Evolutionary conservation across 2,329 filamentous ascomycete species (phyloP), one percentile per base, ranked within the genome.

Genomic region (Ascochyta lentis): DNA sequence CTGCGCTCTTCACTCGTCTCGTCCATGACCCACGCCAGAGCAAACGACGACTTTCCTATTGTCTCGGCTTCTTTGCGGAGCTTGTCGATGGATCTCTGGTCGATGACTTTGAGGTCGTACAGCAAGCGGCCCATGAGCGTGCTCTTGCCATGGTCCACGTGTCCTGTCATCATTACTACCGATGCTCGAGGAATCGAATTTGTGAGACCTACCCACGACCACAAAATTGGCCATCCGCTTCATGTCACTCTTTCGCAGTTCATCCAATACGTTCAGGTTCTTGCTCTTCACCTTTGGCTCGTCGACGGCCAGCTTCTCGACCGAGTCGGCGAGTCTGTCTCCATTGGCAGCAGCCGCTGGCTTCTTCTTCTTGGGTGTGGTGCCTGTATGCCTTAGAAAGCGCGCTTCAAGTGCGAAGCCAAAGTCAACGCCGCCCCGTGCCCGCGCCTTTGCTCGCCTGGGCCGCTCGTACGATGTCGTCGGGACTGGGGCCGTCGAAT

Each of bases 61-160:
- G 88, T 91, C 66, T 96, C 89, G 0, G 95, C 94, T 77, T 97
- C 93, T 73, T 89, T 90, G 19, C 88, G 86, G 66, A 96, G 93
- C 72, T 90, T 94, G 53, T 96, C 92, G 57, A 99, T 84, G 0
- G 93, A 94, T 56, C 93, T 84, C 71, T 96, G 87, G 64, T 96
- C 91, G 6, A 99, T 87, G 24, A 93, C 90, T 56, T 93, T 90
- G 37, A 96, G 84, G 66, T 99, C 95, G 38, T 94, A 87, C 5
- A 99, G 80, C 26, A 99, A 77, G n/a, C 95, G 87, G 0, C 94
- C 95, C 94, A 99, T 98, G 34, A 99, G 83, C 6, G 95, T 99
- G 73, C 92, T 97, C 77, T 99, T 99, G 48, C 95, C 95, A 48
- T 96, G 94, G 75, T 99, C 95, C 51, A 99, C 95, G 73, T 99